Base-by-base conservation (phyloP, 768 basidiomycete species). In the Podaxis sp. region DNA sequence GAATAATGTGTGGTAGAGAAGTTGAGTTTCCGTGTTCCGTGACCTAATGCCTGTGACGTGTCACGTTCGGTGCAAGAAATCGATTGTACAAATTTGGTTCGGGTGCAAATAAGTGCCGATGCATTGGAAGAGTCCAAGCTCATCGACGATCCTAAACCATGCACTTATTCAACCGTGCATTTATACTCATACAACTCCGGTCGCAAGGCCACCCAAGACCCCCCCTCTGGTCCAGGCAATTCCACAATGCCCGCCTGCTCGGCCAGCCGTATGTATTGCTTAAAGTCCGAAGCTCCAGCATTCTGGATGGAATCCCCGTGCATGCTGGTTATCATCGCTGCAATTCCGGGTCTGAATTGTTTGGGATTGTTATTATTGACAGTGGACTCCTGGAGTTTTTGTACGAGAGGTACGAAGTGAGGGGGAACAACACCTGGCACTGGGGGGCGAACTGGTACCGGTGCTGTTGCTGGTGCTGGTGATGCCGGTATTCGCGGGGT, bases 121-220 rank as follows among this genome's bases (percentile, higher is more conserved):
- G 28, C 28, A 32, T 32, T 9, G 7, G 7, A 32, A 32, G 32
- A 9, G 32, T 32, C 7, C 32, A 32, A 9, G 2, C 32, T 32
- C 32, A 32, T 28, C 27, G 1, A 28, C 27, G 6, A 28, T 32
- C 32, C 32, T 9, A 32, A 32, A 32, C 32, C 32, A 32, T 32
- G 32, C 28, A 32, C 28, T 32, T 9, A 32, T 32, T 9, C 28
- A 32, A 32, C 28, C 28, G 28, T 40, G 14, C 40, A 42, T 44
- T 18, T 6, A 50, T 27, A 51, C 42, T 65, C 61, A 48, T 69
- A 61, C 67, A 69, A 70, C 13, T 69, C 69, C 36, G 71, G 67
- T 13, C 63, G 64, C 44, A 77, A 63, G 4, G 67, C 59, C 21
- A 75, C 70, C 79, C 79, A 81, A 3, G 72, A 71, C 27, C 63